Evolutionary conservation across 176 grass and related monocot species (phyloP), one percentile per base, ranked within the genome.

Genomic region (Hordeum marinum): DNA sequence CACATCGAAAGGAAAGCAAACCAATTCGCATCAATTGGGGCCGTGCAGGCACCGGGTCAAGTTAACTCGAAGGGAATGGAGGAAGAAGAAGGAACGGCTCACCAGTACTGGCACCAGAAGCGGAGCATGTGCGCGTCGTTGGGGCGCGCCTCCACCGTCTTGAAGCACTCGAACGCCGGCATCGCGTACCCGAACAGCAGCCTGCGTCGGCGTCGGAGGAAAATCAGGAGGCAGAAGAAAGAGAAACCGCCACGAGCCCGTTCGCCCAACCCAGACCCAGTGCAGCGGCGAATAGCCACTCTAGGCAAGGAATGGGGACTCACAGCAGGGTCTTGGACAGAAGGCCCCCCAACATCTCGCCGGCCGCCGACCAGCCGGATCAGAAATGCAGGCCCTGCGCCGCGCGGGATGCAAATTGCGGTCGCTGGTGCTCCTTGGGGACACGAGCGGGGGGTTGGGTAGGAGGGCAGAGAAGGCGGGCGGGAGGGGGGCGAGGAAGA

Each of bases 81-180:
- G 15, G 3, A 15, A 7, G 67, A n/a, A 40, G 32, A 9, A 72
- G n/a, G 39, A 55, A 40, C 17, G 68, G 37, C 23, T 62, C 3
- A 95, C 93, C 96, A 96, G 87, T 98, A 98, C 64, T 95, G 96
- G 88, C 96, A 98, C 96, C 96, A 98, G 87, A 98, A 95, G 31
- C 93, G 89, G 73, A 98, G 96, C 96, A 89, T 89, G 67, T 65
- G 77, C 8, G 83, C 66, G 61, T 89, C 80, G 63, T 87, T 68
- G 55, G 96, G 95, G 4, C 83, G 62, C 71, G 76, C 32, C 89
- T 98, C 93, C 27, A 94, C 85, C 83, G 92, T 87, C 80, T 98
- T 98, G 86, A 98, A 98, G 89, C 96, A 95, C 82, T 98, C 96
- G 80, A 96, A 95, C 55, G 93, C 93, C 58, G 96, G 93, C 88